These are phyloP conservation scores for Lenwebbia sp. DNA, from an alignment of 345 rosid species.

Conservation along the genomic window DNA sequence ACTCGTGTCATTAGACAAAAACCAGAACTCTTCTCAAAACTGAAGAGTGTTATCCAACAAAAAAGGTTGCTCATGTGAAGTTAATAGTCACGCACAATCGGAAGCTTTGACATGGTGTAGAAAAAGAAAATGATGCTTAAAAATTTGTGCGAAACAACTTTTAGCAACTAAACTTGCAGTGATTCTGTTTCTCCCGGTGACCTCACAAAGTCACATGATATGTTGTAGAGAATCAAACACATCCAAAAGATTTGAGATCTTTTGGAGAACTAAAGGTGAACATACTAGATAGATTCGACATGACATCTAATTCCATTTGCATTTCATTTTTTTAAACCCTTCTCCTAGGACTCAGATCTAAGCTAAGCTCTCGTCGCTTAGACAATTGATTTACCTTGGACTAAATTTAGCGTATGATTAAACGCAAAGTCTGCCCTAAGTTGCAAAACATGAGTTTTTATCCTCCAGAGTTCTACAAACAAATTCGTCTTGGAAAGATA, in stretches of 20 bases:
- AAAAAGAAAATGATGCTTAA: not conserved
- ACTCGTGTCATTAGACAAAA: not conserved
- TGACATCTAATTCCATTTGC: too few relatives aligned
- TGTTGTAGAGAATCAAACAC: not conserved
- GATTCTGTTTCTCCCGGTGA: not conserved
- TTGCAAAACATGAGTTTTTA: too few relatives aligned
- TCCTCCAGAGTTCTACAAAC: too few relatives aligned
- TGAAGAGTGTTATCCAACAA: not conserved
- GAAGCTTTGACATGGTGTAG: not conserved
- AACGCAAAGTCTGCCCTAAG: too few relatives aligned
- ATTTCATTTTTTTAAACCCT: too few relatives aligned
- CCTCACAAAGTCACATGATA: not conserved
- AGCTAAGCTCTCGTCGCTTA: too few relatives aligned
- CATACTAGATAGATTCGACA: too few relatives aligned
- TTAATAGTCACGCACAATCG: not conserved
- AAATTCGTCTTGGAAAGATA: too few relatives aligned
- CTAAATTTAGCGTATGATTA: too few relatives aligned
- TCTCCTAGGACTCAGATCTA: too few relatives aligned
- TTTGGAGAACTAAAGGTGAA: too few relatives aligned
- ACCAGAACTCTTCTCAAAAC: not conserved
- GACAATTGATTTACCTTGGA: too few relatives aligned
- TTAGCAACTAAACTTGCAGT: not conserved
- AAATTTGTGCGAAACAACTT: not conserved
- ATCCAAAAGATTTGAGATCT: not conserved
- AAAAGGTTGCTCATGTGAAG: not conserved